phyloP scores from a whole-genome alignment of 2,329 filamentous ascomycete species.

The Cadophora malorum region DNA sequence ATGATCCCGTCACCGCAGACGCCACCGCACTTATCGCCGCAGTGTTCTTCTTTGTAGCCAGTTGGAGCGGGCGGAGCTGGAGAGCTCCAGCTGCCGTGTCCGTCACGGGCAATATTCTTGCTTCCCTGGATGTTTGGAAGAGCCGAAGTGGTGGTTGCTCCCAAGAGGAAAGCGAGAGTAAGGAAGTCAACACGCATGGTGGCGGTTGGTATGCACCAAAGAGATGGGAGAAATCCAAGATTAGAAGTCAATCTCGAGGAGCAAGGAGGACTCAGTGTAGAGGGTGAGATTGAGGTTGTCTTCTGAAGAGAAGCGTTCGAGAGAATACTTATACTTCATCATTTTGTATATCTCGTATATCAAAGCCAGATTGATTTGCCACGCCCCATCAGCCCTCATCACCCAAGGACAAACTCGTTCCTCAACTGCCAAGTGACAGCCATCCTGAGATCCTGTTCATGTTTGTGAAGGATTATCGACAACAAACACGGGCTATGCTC shows the following conservation, averaged over 20 bases:
- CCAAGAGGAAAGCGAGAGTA: conserved; percentile 14
- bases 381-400: conserved; percentile 2
- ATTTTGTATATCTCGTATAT: neutral
- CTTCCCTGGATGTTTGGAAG: conserved; percentile 8
- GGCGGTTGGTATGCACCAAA: neutral
- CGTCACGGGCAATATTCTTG: neutral
- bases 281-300: neutral
- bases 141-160: conserved; percentile 10
- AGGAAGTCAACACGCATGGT: conserved; percentile 15
- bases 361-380: neutral
- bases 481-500: conserved; percentile 18
- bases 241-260: neutral
- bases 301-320: neutral
- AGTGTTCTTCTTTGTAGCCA: conserved; percentile 5
- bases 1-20: conserved; percentile 22
- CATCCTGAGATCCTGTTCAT: conserved; percentile 3
- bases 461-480: conserved; percentile 14
- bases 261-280: neutral
- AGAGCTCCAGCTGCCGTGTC: neutral
- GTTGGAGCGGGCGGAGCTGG: neutral
- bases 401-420: neutral
- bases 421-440: neutral
- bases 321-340: conserved; percentile 16
- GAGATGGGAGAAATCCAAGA: neutral
- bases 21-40: conserved; percentile 23